phyloP scores from a whole-genome alignment of 176 grass and related monocot species.

The Oropetium thomaeum region DNA sequence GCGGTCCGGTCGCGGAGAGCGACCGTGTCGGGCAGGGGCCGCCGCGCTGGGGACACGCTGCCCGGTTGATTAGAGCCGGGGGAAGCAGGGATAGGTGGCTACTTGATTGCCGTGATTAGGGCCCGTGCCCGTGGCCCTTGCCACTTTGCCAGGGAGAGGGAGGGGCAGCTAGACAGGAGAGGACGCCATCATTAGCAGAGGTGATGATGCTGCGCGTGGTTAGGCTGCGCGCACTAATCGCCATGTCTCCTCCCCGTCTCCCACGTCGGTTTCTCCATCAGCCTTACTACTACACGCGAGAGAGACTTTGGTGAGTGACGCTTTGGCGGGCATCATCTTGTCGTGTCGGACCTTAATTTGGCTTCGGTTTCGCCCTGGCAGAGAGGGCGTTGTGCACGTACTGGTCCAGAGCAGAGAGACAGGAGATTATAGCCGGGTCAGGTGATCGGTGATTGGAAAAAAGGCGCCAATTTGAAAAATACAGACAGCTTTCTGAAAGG shows the following conservation, averaged over 20 bases:
- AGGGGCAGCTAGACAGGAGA: conserved; percentile 24
- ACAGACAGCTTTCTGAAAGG: background rate
- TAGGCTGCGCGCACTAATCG: conserved; percentile 22
- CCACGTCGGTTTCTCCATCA: conserved; percentile 6
- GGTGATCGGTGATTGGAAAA: conserved; percentile 2
- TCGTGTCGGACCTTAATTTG: background rate
- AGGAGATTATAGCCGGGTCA: background rate
- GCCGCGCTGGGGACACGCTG: conserved; percentile 33
- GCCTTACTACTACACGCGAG: background rate
- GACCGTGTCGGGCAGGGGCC: conserved; percentile 35
- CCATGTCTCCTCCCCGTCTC: conserved; percentile 27
- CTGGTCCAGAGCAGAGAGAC: background rate
- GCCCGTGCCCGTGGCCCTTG: background rate
- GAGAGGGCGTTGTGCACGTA: background rate
- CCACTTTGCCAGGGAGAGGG: background rate
- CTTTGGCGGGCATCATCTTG: background rate
- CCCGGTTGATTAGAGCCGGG: conserved; percentile 3
- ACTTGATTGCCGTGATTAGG: background rate
- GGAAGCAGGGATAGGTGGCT: background rate
- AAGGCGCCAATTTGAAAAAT: background rate
- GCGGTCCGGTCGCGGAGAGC: conserved; percentile 20
- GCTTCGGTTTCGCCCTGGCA: background rate
- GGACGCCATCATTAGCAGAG: conserved; percentile 38
- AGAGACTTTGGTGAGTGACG: background rate
- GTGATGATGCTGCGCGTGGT: background rate